These are phyloP conservation scores for Fragilaria radians DNA, from an alignment of 108 stramenopile genomes.

Conservation along the genomic window DNA sequence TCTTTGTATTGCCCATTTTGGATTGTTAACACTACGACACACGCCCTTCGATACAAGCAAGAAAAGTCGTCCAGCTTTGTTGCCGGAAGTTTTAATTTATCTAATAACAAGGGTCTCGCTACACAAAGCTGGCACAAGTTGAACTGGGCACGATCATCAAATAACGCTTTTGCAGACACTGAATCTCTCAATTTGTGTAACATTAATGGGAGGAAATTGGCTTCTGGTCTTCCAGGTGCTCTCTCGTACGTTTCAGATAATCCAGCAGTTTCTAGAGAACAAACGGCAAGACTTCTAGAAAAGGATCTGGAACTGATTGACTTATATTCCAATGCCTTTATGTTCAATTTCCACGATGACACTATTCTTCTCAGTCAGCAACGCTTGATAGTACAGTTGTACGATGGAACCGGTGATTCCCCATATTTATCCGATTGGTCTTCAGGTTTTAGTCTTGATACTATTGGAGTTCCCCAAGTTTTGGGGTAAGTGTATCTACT, in stretches of 20 bases:
- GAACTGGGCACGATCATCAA: no score
- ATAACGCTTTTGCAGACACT: no score
- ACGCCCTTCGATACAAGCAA: conserved; percentile 78
- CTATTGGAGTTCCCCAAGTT: conserved; percentile 95
- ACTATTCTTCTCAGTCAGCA: conserved; percentile 55
- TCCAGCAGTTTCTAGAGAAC: conserved; percentile 20
- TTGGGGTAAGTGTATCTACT: conserved; percentile 38
- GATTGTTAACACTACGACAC: conserved; percentile 92
- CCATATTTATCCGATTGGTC: conserved; percentile 77
- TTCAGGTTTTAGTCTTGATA: conserved; percentile 82
- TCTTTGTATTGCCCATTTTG: conserved; percentile 87
- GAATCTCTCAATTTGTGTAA: no score
- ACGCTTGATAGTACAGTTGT: conserved; percentile 72
- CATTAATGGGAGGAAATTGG: no score
- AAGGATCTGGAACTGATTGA: conserved; percentile 67
- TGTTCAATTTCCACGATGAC: conserved; percentile 92
- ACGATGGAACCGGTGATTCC: conserved; percentile 37
- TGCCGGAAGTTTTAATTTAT: conserved; percentile 79
- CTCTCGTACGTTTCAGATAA: conserved; percentile 32
- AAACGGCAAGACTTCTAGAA: conserved; percentile 44
- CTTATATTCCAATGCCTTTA: conserved; percentile 72
- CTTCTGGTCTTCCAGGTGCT: conserved; percentile 72
- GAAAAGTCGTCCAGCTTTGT: conserved; percentile 61
- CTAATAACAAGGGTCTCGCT: no score
- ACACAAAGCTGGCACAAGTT: no score